These are phyloP conservation scores for Rhizophagus clarus DNA, from an alignment of 192 early-diverging fungal genomes.

Conservation along the genomic window DNA sequence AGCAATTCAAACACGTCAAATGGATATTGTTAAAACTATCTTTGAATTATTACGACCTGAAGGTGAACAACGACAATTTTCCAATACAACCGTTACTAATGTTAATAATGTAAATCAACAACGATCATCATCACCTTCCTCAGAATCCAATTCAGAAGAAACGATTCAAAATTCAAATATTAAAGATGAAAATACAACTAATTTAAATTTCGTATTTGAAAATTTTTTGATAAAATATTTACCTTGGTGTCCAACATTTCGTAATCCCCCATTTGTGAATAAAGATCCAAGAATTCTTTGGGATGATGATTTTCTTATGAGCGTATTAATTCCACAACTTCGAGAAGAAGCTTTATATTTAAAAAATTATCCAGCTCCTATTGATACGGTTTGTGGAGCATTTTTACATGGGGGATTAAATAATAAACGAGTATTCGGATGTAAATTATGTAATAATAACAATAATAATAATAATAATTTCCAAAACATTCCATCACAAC, in stretches of 20 bases:
- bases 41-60: slow-evolving; percentile 11
- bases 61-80: no score
- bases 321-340: neutral
- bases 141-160: neutral
- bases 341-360: neutral
- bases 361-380: neutral
- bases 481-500: neutral
- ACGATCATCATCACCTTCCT: neutral
- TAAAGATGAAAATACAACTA: neutral
- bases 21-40: slow-evolving; percentile 5
- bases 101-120: neutral
- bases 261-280: slow-evolving; percentile 1
- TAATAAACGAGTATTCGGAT: slow-evolving; percentile 7
- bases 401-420: neutral
- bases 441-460: neutral
- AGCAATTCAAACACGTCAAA: slow-evolving; percentile 13
- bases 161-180: neutral
- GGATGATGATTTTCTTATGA: slow-evolving; percentile 22
- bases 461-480: neutral
- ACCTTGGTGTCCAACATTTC: slow-evolving; percentile 7
- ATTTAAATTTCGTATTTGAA: neutral
- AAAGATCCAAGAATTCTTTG: slow-evolving; percentile 16
- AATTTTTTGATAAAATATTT: slow-evolving; percentile 13
- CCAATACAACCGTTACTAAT: no score
- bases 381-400: neutral